Base-by-base conservation (phyloP, 768 basidiomycete species). In the Lepiota venenata region DNA sequence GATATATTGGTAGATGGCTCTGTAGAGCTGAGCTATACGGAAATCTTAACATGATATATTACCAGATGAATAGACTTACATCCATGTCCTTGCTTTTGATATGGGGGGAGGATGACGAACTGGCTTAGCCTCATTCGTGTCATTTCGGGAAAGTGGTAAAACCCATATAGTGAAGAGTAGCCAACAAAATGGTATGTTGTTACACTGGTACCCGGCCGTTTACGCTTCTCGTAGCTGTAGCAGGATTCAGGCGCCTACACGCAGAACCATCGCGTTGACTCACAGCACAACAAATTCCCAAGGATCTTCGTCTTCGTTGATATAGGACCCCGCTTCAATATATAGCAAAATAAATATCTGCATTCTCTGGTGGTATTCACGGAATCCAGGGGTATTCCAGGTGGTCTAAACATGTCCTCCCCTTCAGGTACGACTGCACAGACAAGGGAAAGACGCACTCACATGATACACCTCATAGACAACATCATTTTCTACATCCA, bases 291-390 rank as follows among this genome's bases (percentile, higher is more conserved):
- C 81, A 67, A 98, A 98, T 66, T 98, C 93, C 96, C 96, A 98
- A 1, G 79, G 76, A 18, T 93, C 88, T 65, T 98, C 96, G 4
- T 91, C 91, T 60, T 98, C 96, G 62, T 87, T 83, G 60, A 99
- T 91, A 68, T 93, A 98, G 11, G 91, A 93, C 2, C 95, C 97
- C 10, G 82, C 97, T 66, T 99, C 97, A 62, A 99, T 93, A 71
- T 92, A 98, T 4, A 99, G 75, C 52, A 96, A 67, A 59, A 98
- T 92, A 67, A 97, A 98, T 47, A 98, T 66, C 69, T 98, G 97
- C 89, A 97, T 96, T 50, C 83, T 76, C 15, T 88, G 80, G 64
- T 98, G 96, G 57, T 92, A 93, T 69, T 96, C 93, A 64, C 77
- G 79, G 72, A 98, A 98, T 11, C 91, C 95, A 6, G 88, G 81